phyloP scores from a whole-genome alignment of 441 rosid genomes.

The Arabidopsis hybrid region DNA sequence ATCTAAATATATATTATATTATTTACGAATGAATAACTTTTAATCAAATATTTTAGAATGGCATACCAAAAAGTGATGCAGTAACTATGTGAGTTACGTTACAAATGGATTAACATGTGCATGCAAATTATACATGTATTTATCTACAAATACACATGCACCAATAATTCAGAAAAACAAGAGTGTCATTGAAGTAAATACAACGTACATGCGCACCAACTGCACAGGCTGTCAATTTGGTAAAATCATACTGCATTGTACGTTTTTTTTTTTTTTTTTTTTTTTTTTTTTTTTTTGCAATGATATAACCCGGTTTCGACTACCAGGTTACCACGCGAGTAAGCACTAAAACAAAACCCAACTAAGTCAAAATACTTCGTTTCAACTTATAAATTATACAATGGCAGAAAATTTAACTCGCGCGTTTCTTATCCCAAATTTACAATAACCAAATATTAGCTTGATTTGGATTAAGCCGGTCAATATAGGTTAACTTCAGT shows the following conservation, averaged over 20 bases:
- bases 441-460: conserved; percentile 5
- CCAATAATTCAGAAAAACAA: conserved; percentile 27
- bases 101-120: conserved; percentile 34
- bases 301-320: background rate
- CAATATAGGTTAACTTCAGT: conserved; percentile 18
- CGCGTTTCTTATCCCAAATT: background rate
- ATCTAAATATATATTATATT: background rate
- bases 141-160: conserved; percentile 27
- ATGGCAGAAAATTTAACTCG: background rate
- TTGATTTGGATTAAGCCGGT: conserved; percentile 9
- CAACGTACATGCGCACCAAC: conserved; percentile 27
- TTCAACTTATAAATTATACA: background rate
- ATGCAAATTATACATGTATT: conserved; percentile 29
- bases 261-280: background rate
- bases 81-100: conserved; percentile 17
- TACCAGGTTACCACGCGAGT: background rate
- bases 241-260: conserved; percentile 24
- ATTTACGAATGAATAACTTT: background rate
- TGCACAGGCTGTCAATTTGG: conserved; percentile 34
- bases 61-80: conserved; percentile 29
- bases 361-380: background rate
- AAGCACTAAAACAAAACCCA: background rate
- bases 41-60: background rate
- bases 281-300: no score
- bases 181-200: conserved; percentile 36